Evolutionary conservation across 345 rosid species (phyloP).

Genomic region (Lepidium didymum): DNA sequence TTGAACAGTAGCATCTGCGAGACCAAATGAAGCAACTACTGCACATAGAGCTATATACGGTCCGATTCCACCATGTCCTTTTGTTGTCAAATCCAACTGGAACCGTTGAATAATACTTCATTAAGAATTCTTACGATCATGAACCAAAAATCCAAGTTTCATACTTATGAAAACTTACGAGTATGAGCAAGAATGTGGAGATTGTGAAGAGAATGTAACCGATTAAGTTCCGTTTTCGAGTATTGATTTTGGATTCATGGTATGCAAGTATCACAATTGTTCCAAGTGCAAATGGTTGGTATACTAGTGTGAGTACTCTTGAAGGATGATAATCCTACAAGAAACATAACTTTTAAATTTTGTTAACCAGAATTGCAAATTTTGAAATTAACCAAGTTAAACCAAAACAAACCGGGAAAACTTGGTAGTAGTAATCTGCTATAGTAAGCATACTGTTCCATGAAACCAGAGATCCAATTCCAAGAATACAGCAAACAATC

Average conservation of each 20-base stretch:
- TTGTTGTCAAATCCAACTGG: slow-evolving; percentile 70
- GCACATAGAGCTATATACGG: slow-evolving; percentile 64
- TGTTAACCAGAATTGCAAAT: not conserved
- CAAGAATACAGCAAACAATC: slow-evolving; percentile 65
- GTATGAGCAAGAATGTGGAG: slow-evolving; percentile 58
- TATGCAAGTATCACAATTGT: slow-evolving; percentile 53
- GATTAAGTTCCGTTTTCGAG: slow-evolving; percentile 55
- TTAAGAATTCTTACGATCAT: not conserved
- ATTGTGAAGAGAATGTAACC: slow-evolving; percentile 59
- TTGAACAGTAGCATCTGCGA: slow-evolving; percentile 89
- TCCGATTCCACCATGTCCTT: slow-evolving; percentile 72
- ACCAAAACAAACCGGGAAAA: slow-evolving; percentile 50
- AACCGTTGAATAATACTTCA: no score
- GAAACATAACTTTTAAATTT: not conserved
- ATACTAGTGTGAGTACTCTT: slow-evolving; percentile 77
- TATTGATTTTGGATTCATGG: slow-evolving; percentile 61
- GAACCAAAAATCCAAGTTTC: not conserved
- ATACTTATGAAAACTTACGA: slow-evolving; percentile 40
- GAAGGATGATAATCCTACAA: slow-evolving; percentile 79
- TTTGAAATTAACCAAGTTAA: not conserved
- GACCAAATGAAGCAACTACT: slow-evolving; percentile 59
- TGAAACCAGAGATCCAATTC: slow-evolving; percentile 62
- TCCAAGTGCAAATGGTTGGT: slow-evolving; percentile 74
- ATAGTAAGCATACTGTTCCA: slow-evolving; percentile 87
- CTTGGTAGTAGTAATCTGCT: slow-evolving; percentile 64